phyloP scores from a whole-genome alignment of 345 rosid genomes.

The Citrus glauca region DNA sequence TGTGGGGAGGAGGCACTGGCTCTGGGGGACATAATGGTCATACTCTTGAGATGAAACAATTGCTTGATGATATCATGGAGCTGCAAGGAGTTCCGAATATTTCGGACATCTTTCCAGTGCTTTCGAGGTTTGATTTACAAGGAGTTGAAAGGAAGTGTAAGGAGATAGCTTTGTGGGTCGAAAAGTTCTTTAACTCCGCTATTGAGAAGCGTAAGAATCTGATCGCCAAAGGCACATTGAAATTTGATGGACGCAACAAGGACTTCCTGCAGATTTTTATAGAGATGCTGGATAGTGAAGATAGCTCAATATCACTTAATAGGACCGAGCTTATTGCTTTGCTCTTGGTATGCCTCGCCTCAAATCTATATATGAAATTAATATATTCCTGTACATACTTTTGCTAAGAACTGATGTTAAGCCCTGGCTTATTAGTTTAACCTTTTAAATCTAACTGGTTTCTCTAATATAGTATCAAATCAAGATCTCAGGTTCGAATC shows the following conservation, averaged over 20 bases:
- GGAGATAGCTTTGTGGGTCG: background rate
- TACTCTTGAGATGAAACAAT: background rate
- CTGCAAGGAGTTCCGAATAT: background rate
- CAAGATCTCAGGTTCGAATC: too few relatives aligned
- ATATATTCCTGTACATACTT: too few relatives aligned
- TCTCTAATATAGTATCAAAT: too few relatives aligned
- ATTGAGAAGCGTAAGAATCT: slow-evolving; percentile 13
- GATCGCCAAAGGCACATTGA: background rate
- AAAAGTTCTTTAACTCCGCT: slow-evolving; percentile 15
- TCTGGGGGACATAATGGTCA: too few relatives aligned
- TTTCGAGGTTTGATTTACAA: background rate
- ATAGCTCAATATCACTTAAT: slow-evolving; percentile 10
- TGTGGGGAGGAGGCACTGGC: background rate
- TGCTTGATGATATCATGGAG: background rate
- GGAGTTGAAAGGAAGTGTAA: slow-evolving; percentile 10
- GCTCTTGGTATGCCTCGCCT: slow-evolving; percentile 23
- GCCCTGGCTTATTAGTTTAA: too few relatives aligned
- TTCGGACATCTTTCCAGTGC: background rate
- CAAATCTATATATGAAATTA: too few relatives aligned
- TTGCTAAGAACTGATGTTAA: too few relatives aligned
- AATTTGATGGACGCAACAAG: background rate
- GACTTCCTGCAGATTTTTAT: slow-evolving; percentile 34
- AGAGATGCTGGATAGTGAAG: slow-evolving; percentile 16
- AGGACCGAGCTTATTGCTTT: slow-evolving; percentile 28
- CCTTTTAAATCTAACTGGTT: too few relatives aligned